A percentile compares a stretch with the other conserved stretches of the same genome.
Conservation (phyloP, 495 filamentous ascomycete genomes). For the Penicillium subrubescens region DNA sequence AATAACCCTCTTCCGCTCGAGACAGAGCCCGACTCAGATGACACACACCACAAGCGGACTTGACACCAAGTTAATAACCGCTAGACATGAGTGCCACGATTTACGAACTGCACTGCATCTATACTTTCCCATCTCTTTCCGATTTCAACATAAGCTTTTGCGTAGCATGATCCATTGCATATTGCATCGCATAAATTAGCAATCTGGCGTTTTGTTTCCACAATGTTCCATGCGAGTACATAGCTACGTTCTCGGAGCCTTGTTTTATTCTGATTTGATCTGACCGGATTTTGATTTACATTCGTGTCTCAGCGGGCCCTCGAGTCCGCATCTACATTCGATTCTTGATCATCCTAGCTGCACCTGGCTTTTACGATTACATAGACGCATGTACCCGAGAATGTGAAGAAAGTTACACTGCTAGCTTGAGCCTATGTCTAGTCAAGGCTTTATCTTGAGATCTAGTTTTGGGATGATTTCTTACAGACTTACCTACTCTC, state of each 20-base stretch:
- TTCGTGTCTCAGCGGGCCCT: background rate
- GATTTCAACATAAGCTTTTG: background rate
- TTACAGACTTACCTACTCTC: background rate
- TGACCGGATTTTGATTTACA: background rate
- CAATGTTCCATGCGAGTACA: background rate
- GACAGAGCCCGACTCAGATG: conserved; percentile 22
- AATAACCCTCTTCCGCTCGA: conserved; percentile 18
- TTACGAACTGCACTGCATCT: conserved; percentile 16
- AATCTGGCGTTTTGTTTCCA: background rate
- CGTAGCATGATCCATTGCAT: background rate
- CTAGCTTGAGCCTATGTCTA: background rate
- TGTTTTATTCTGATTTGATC: background rate
- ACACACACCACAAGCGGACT: conserved; percentile 33
- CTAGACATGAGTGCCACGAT: conserved; percentile 22
- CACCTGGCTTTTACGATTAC: conserved; percentile 8
- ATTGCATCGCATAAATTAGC: background rate
- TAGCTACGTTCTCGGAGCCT: background rate
- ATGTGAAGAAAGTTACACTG: background rate
- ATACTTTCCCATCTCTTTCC: background rate
- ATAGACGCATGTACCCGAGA: conserved; percentile 9
- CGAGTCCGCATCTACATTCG: background rate
- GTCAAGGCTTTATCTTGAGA: background rate
- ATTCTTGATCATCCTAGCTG: background rate
- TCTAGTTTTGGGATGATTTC: background rate
- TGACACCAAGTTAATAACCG: conserved; percentile 7